These are phyloP conservation scores for Iberis amara DNA, from an alignment of 441 rosid species.

Conservation along the genomic window DNA sequence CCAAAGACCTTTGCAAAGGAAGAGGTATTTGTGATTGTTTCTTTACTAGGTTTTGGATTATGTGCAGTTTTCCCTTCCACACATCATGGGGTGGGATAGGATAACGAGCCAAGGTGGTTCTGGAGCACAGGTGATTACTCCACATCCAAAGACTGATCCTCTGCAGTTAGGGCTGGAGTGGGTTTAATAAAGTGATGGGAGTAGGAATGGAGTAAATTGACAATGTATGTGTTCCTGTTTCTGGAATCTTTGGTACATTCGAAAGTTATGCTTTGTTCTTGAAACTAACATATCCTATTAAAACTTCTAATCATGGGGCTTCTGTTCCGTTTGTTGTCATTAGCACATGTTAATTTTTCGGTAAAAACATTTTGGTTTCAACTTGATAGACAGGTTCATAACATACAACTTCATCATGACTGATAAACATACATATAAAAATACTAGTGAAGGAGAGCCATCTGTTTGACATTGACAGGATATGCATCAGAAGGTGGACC, in stretches of 20 bases:
- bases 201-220: slow-evolving; percentile 19
- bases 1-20: slow-evolving; percentile 1
- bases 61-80: slow-evolving; percentile 83
- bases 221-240: slow-evolving; percentile 14
- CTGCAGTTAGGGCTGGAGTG: slow-evolving; percentile 50
- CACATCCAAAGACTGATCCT: slow-evolving; percentile 36
- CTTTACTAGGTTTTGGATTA: slow-evolving; percentile 7
- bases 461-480: slow-evolving; percentile 70
- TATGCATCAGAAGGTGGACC: slow-evolving; percentile 55
- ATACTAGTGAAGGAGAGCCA: slow-evolving; percentile 40
- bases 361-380: slow-evolving; percentile 17
- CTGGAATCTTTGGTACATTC: slow-evolving; percentile 5
- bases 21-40: not conserved
- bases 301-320: slow-evolving; percentile 16
- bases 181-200: slow-evolving; percentile 48
- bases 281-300: slow-evolving; percentile 14
- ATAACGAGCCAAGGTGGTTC: slow-evolving; percentile 31
- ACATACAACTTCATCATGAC: slow-evolving; percentile 13
- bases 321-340: slow-evolving; percentile 12
- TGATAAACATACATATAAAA: not conserved
- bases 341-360: slow-evolving; percentile 15
- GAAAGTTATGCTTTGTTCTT: slow-evolving; percentile 23
- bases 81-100: slow-evolving; percentile 82
- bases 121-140: slow-evolving; percentile 23
- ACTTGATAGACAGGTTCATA: slow-evolving; percentile 16